Evolutionary conservation across 441 rosid species (phyloP).

Genomic region (Populus hybrid): DNA sequence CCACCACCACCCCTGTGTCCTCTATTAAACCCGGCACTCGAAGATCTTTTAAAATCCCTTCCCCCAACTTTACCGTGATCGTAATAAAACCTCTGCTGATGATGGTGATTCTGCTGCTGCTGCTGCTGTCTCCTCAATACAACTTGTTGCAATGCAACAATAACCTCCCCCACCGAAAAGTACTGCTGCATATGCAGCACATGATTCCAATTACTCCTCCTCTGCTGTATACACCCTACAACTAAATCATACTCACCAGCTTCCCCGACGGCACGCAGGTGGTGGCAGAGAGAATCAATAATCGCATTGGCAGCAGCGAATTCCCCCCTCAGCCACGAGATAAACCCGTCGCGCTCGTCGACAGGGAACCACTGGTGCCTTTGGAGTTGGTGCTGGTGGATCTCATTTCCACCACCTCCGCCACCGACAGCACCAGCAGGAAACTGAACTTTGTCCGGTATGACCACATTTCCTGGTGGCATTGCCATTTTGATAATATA

Average conservation of each 20-base stretch:
- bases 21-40: conserved; percentile 42
- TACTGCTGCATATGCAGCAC: conserved; percentile 88
- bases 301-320: conserved; percentile 92
- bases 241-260: conserved; percentile 64
- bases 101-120: conserved; percentile 10
- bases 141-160: conserved; percentile 56
- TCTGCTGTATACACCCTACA: conserved; percentile 53
- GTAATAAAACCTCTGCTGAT: conserved; percentile 25
- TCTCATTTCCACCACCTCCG: conserved; percentile 34
- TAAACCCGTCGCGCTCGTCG: conserved; percentile 74
- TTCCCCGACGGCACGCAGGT: conserved; percentile 55
- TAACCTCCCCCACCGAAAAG: conserved; percentile 57
- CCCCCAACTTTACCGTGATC: conserved; percentile 56
- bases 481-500: conserved; percentile 53
- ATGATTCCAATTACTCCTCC: conserved; percentile 74
- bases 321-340: conserved; percentile 75
- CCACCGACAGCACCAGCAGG: conserved; percentile 24
- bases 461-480: conserved; percentile 66
- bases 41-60: conserved; percentile 50
- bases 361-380: conserved; percentile 50
- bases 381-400: conserved; percentile 34
- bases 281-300: conserved; percentile 67
- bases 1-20: conserved; percentile 36
- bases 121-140: conserved; percentile 50
- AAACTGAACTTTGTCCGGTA: conserved; percentile 61